Conservation (phyloP, 345 rosid species). For the Populus davidiana region DNA sequence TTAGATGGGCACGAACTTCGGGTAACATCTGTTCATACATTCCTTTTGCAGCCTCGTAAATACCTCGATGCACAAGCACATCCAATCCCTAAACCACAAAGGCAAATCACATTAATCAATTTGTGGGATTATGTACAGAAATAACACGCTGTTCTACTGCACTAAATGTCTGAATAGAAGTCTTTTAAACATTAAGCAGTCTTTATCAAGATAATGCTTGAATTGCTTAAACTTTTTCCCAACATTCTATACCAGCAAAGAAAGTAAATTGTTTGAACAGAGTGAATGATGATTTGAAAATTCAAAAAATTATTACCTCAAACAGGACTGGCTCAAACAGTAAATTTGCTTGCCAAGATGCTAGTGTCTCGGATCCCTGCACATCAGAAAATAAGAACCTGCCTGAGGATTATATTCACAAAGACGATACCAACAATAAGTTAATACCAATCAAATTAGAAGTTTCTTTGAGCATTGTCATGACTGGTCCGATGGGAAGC, state of each 20-base stretch:
- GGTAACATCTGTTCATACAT: conserved; percentile 88
- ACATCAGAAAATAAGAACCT: conserved; percentile 1
- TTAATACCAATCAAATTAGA: neutral
- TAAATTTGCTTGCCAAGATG: conserved; percentile 95
- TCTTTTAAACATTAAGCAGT: neutral
- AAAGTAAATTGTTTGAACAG: neutral
- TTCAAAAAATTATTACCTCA: conserved; percentile 47
- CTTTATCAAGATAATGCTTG: neutral
- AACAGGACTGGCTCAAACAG: conserved; percentile 87
- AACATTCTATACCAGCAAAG: neutral
- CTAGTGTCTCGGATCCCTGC: conserved; percentile 89
- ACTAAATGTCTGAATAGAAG: neutral
- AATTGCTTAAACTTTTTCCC: neutral
- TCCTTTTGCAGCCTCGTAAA: conserved; percentile 98
- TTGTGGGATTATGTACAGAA: neutral
- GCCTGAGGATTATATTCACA: neutral
- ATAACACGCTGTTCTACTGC: neutral
- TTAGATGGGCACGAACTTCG: conserved; percentile 68
- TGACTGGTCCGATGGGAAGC: neutral
- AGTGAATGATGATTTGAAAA: neutral
- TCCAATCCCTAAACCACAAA: conserved; percentile 56
- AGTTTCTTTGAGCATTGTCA: neutral
- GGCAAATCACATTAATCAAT: neutral
- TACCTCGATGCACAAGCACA: conserved; percentile 87
- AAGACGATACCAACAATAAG: neutral